Base-by-base conservation (phyloP, 1,284 basidiomycete genomes). In the Phenoliferia sp. region DNA sequence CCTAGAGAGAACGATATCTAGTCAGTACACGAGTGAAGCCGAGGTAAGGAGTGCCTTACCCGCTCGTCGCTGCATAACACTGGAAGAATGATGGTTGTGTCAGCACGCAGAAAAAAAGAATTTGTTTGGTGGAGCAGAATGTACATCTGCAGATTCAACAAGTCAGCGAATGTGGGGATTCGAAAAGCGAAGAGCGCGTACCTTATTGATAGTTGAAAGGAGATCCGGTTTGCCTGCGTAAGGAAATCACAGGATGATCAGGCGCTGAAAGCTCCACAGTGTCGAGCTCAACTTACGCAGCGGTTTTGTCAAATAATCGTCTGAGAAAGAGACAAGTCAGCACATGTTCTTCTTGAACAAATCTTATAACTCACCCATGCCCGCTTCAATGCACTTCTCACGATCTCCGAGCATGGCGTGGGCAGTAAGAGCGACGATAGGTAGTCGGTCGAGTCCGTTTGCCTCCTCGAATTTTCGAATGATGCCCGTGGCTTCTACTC, bases 351-450 rank as follows among this genome's bases (percentile, higher is more conserved):
- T 35, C 16, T 29, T 9, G 36, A 26, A 34, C 10, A 39, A 16
- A 33, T 9, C 12, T 3, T 17, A 54, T n/a, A 7, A 39, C 68
- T 32, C 28, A 67, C 66, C 67, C 69, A 71, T 70, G 35, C 93
- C 94, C 16, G 92, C 93, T 76, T 92, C 88, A 75, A 96, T 81
- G 80, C 92, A 97, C 66, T 92, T 84, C 79, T 97, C 94, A 66
- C 92, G 86, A 78, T 97, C 94, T 74, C 94, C 94, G 76, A 96
- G 92, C 94, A 96, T 94, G 85, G 79, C 76, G 69, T 84, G 78
- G 0, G 77, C 79, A 0, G 94, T 97, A 39, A 99, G 83, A 0
- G 95, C 95, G 74, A 99, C 93, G 75, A 99, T 99, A 0, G 96
- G 95, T 15, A 89, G 92, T 10, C 87, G 84, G 32, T 86, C 80